Percentiles rank a stretch among this genome's conserved stretches.
Conservation (phyloP, 139 green algal genomes). For the Coccomyxa sp. region DNA sequence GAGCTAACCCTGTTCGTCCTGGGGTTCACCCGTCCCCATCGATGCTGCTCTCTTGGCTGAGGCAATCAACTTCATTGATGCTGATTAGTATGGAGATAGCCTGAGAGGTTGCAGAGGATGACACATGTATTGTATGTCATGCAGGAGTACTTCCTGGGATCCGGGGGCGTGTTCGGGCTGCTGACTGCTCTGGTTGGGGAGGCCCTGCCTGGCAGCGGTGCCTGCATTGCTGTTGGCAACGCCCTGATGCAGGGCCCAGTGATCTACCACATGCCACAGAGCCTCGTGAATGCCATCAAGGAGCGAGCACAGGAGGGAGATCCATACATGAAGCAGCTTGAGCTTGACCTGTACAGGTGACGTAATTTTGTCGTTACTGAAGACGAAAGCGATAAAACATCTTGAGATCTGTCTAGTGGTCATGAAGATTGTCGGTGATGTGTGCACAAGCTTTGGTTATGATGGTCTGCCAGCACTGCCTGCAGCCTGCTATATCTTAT, state of each 20-base stretch:
- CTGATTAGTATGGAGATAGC: too few species aligned
- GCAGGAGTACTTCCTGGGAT: constrained; percentile 38
- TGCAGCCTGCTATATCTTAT: too few species aligned
- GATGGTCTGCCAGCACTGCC: not conserved
- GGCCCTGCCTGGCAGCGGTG: constrained; percentile 18
- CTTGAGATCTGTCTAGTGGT: too few species aligned
- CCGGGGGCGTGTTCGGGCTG: constrained; percentile 34
- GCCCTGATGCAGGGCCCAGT: constrained; percentile 33
- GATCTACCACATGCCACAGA: constrained; percentile 32
- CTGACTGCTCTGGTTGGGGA: constrained; percentile 29
- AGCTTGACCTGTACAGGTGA: constrained; percentile 23
- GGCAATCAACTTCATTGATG: too few species aligned
- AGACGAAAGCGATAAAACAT: too few species aligned
- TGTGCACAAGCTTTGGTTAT: not conserved
- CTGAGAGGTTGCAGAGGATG: not conserved
- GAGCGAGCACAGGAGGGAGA: not conserved
- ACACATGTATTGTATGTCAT: not conserved
- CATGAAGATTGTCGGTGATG: too few species aligned
- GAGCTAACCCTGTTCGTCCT: too few species aligned
- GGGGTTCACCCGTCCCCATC: too few species aligned
- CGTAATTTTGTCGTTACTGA: too few species aligned
- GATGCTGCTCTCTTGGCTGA: too few species aligned
- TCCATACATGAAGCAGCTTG: constrained; percentile 14
- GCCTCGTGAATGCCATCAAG: constrained; percentile 5
- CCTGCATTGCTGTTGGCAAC: constrained; percentile 25